Evolutionary conservation across 1,284 basidiomycete species (phyloP).

Genomic region (Irpex rosettiformis): DNA sequence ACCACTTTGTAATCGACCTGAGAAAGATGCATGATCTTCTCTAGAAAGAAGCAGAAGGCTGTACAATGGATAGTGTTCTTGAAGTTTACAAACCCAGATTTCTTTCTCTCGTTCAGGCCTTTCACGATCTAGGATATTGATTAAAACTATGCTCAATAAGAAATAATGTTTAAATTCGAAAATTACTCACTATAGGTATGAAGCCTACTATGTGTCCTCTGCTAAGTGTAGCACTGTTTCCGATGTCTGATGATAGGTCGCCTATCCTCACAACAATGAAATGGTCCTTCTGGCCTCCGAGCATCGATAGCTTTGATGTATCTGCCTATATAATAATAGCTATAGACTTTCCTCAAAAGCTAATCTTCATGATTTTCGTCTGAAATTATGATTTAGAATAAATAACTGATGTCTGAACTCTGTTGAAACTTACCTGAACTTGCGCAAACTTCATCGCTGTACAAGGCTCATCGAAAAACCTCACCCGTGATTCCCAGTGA

Average conservation of each 20-base stretch:
- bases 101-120: slow-evolving; percentile 15
- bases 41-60: slow-evolving; percentile 22
- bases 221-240: slow-evolving; percentile 34
- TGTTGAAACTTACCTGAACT: slow-evolving; percentile 28
- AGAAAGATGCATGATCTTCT: slow-evolving; percentile 13
- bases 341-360: slow-evolving; percentile 18
- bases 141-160: not conserved
- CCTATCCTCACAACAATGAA: slow-evolving; percentile 35
- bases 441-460: slow-evolving; percentile 23
- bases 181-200: slow-evolving; percentile 37
- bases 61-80: slow-evolving; percentile 30
- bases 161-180: no score
- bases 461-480: slow-evolving; percentile 28
- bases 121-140: slow-evolving; percentile 14
- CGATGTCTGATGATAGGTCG: slow-evolving; percentile 34
- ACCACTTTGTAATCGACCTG: slow-evolving; percentile 17
- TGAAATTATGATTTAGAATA: no score
- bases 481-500: slow-evolving; percentile 9
- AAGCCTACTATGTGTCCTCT: slow-evolving; percentile 40
- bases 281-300: slow-evolving; percentile 39
- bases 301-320: slow-evolving; percentile 40
- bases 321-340: slow-evolving; percentile 38
- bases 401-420: not conserved
- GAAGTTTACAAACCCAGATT: slow-evolving; percentile 20
- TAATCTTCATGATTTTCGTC: slow-evolving; percentile 14